phyloP scores from a whole-genome alignment of 305 asterid genomes.

The Ajuga reptans region DNA sequence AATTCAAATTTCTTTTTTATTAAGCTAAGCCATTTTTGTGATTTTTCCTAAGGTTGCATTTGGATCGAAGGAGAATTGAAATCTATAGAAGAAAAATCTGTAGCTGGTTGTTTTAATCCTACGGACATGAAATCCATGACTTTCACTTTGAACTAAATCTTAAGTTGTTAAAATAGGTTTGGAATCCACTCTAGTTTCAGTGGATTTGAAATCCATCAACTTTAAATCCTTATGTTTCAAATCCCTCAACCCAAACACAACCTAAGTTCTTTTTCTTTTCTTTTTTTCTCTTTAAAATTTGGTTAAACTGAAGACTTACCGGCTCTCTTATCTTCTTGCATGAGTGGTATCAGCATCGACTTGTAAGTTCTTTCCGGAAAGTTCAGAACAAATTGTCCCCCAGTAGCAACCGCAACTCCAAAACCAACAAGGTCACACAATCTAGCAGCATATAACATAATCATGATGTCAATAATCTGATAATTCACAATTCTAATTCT shows the following conservation, averaged over 20 bases:
- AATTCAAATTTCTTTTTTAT: too few relatives aligned
- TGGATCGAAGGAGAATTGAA: too few relatives aligned
- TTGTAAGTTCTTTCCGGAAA: conserved; percentile 91
- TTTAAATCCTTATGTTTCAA: not conserved
- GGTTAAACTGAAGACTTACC: conserved; percentile 33
- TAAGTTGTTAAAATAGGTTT: too few relatives aligned
- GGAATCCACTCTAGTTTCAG: too few relatives aligned
- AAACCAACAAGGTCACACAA: conserved; percentile 95
- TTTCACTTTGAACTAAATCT: too few relatives aligned
- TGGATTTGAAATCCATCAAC: too few relatives aligned
- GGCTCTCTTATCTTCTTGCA: conserved; percentile 92
- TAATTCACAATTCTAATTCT: not conserved
- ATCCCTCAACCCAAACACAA: not conserved
- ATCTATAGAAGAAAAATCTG: too few relatives aligned
- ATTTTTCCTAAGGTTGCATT: too few relatives aligned
- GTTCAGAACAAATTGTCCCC: conserved; percentile 68
- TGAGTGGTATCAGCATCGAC: conserved; percentile 79
- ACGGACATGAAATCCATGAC: too few relatives aligned
- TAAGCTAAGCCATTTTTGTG: too few relatives aligned
- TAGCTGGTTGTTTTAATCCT: too few relatives aligned
- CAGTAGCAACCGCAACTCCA: conserved; percentile 93
- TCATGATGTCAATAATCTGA: conserved; percentile 6
- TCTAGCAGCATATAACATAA: conserved; percentile 29
- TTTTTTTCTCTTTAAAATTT: not conserved
- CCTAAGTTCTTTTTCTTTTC: not conserved